Evolutionary conservation across 2,329 filamentous ascomycete genomes (phyloP).

Genomic region (Ophiostoma sp.): DNA sequence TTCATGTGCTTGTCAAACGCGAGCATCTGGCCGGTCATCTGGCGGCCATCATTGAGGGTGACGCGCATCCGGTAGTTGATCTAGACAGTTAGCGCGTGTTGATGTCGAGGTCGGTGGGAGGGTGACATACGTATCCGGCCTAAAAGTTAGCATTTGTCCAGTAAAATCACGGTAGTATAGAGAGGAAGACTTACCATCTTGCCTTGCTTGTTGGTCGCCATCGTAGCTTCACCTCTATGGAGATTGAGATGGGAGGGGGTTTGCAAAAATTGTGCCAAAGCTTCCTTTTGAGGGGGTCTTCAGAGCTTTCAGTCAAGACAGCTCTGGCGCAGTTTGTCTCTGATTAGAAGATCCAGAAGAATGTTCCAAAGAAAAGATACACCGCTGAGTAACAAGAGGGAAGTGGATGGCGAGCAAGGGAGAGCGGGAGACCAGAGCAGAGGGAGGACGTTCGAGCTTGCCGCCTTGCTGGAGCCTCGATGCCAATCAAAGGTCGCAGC

Average conservation of each 20-base stretch:
- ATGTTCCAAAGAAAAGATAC: conserved; percentile 17
- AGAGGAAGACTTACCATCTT: conserved; percentile 85
- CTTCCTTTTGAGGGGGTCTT: conserved; percentile 18
- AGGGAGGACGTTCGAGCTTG: conserved; percentile 1
- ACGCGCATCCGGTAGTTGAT: conserved; percentile 99
- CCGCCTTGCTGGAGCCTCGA: conserved; percentile 14
- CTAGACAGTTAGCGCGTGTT: conserved; percentile 45
- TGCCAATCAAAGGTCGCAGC: conserved; percentile 17
- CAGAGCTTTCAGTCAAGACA: conserved; percentile 19
- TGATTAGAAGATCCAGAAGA: conserved; percentile 1
- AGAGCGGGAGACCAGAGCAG: background rate
- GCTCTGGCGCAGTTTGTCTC: conserved; percentile 24
- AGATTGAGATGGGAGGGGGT: conserved; percentile 13
- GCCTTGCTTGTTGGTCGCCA: conserved; percentile 84
- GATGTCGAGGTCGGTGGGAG: background rate
- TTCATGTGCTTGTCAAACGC: conserved; percentile 99
- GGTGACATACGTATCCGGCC: conserved; percentile 63
- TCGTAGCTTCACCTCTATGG: conserved; percentile 38
- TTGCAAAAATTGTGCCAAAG: conserved; percentile 24
- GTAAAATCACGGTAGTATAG: too few relatives aligned
- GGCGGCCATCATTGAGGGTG: conserved; percentile 87
- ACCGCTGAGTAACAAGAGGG: conserved; percentile 17
- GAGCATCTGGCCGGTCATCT: conserved; percentile 97
- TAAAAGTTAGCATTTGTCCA: conserved; percentile 32
- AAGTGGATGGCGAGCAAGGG: background rate